These are phyloP conservation scores for Irpex rosettiformis DNA, from an alignment of 1,284 basidiomycete species.

Conservation along the genomic window DNA sequence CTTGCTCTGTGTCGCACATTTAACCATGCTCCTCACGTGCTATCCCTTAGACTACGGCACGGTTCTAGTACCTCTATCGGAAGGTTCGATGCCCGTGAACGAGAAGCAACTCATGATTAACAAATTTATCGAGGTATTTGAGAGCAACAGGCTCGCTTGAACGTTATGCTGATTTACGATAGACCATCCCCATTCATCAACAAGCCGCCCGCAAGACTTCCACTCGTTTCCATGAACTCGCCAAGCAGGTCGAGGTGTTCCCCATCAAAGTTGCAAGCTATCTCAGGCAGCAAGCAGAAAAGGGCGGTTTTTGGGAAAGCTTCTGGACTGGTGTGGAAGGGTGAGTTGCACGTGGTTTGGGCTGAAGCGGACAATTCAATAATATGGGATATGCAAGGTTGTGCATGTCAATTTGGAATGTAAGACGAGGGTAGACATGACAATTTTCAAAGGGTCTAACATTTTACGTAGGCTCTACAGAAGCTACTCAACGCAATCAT, in stretches of 20 bases:
- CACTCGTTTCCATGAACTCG: constrained; percentile 24
- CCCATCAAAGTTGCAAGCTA: constrained; percentile 28
- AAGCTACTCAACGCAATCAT: constrained; percentile 18
- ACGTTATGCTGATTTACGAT: not conserved
- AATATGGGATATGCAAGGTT: constrained; percentile 15
- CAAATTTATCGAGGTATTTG: constrained; percentile 27
- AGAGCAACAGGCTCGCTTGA: not conserved
- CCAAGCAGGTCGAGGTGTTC: constrained; percentile 27
- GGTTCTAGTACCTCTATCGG: constrained; percentile 26
- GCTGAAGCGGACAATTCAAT: not conserved
- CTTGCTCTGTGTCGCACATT: not conserved
- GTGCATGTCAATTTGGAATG: constrained; percentile 29
- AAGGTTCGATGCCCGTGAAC: constrained; percentile 19
- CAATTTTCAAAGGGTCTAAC: not conserved
- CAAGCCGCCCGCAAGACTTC: constrained; percentile 22
- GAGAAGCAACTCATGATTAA: constrained; percentile 31
- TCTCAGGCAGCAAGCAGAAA: constrained; percentile 24
- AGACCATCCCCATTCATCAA: constrained; percentile 28
- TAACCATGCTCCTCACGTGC: not conserved
- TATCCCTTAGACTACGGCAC: constrained; percentile 23
- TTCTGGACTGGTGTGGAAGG: constrained; percentile 28
- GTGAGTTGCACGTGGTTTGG: constrained; percentile 11
- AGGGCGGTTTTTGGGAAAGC: constrained; percentile 20
- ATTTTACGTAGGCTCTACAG: constrained; percentile 11
- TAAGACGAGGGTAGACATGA: not conserved